These are phyloP conservation scores for Penicillium odoratum DNA, from an alignment of 495 filamentous ascomycete genomes.

Conservation along the genomic window DNA sequence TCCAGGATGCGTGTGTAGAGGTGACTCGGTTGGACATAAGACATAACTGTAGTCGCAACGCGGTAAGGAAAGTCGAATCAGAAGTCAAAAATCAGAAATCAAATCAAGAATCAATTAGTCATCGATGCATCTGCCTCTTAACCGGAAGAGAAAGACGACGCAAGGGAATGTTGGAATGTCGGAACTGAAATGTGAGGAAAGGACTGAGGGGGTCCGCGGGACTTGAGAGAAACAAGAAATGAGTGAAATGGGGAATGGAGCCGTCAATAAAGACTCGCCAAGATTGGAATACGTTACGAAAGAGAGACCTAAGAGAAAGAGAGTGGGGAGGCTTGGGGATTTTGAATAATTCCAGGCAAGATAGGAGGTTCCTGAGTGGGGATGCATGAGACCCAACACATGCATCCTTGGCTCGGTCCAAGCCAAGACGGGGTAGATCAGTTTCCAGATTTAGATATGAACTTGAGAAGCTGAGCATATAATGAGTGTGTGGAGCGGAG, in stretches of 20 bases:
- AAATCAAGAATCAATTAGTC: slow-evolving; percentile 9
- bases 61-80: not conserved
- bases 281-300: slow-evolving; percentile 8
- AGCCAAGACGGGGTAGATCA: slow-evolving; percentile 6
- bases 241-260: not conserved
- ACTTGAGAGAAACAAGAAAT: slow-evolving; percentile 10
- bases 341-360: slow-evolving; percentile 15
- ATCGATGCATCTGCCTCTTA: slow-evolving; percentile 19
- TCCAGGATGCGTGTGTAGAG: slow-evolving; percentile 36
- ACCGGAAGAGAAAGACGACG: slow-evolving; percentile 12
- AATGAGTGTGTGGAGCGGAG: no score
- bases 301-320: slow-evolving; percentile 8
- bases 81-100: not conserved
- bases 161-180: slow-evolving; percentile 12
- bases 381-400: slow-evolving; percentile 6
- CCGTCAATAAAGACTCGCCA: slow-evolving; percentile 12
- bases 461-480: not conserved
- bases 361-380: slow-evolving; percentile 15
- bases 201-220: not conserved
- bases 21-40: slow-evolving; percentile 25
- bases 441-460: not conserved
- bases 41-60: slow-evolving; percentile 17
- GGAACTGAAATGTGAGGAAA: not conserved
- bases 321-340: slow-evolving; percentile 15
- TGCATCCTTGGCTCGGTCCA: not conserved